Conservation (phyloP, 2,329 filamentous ascomycete species). For the Penicillium sp. region DNA sequence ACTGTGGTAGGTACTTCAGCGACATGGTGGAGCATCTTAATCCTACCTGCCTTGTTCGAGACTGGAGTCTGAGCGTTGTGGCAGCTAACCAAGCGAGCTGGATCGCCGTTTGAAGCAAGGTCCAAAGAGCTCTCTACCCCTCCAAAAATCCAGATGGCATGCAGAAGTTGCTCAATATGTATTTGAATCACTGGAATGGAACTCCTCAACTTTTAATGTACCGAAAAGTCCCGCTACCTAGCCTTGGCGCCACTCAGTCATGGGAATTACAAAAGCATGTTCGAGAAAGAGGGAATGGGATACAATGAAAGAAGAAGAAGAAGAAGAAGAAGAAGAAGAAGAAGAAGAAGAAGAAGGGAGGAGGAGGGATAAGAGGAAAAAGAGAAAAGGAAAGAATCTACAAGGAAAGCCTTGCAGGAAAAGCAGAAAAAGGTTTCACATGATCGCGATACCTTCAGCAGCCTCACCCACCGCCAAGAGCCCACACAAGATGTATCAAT, state of each 20-base stretch:
- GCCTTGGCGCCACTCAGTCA: not conserved
- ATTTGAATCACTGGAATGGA: not conserved
- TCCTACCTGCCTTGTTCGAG: too few relatives aligned
- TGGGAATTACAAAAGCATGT: constrained; percentile 9
- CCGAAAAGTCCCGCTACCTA: not conserved
- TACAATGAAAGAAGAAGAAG: not conserved
- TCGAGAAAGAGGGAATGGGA: constrained; percentile 1
- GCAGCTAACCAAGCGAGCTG: too few relatives aligned
- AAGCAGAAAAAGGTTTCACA: constrained; percentile 4
- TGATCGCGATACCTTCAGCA: not conserved
- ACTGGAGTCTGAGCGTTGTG: too few relatives aligned
- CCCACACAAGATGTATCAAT: not conserved
- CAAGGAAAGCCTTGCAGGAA: not conserved
- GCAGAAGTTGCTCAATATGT: too few relatives aligned
- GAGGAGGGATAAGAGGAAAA: not conserved
- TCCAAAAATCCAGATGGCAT: too few relatives aligned
- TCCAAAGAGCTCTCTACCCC: too few relatives aligned
- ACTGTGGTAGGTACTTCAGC: too few relatives aligned
- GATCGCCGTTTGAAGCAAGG: too few relatives aligned
- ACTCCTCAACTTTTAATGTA: constrained; percentile 5
- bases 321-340: not conserved
- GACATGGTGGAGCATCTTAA: too few relatives aligned
- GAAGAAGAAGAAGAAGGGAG: not conserved
- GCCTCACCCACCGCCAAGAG: too few relatives aligned
- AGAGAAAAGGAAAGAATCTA: constrained; percentile 1